Conservation (phyloP, 192 early-diverging fungal species). For the Radiomyces spectabilis region DNA sequence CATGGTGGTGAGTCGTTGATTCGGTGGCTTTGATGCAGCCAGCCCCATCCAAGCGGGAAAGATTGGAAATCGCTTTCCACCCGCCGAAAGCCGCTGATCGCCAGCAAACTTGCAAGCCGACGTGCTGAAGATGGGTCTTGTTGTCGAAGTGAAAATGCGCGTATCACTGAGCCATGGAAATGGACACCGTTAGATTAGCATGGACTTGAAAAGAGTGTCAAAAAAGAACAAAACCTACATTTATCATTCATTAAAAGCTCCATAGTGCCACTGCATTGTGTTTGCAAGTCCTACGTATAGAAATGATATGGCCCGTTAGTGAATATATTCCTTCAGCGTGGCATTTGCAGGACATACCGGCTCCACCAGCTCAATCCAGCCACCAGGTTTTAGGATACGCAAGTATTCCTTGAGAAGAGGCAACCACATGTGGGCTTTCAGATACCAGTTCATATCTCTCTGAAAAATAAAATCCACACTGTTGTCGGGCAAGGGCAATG, state of each 20-base stretch:
- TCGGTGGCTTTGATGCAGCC: neutral
- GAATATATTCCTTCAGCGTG: neutral
- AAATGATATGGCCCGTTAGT: neutral
- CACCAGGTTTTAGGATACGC: constrained; percentile 41
- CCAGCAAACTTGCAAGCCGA: constrained; percentile 19
- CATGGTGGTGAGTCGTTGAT: neutral
- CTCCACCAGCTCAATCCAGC: constrained; percentile 36
- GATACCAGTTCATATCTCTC: constrained; percentile 5
- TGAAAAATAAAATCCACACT: constrained; percentile 16
- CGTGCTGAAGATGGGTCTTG: constrained; percentile 25
- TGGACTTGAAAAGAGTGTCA: neutral
- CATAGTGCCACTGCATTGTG: too few species aligned
- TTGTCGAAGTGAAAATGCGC: constrained; percentile 6
- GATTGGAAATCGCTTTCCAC: constrained; percentile 17
- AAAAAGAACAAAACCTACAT: too few species aligned
- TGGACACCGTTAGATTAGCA: too few species aligned
- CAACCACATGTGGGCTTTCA: constrained; percentile 7
- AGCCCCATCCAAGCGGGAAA: constrained; percentile 23
- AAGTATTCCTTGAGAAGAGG: constrained; percentile 18
- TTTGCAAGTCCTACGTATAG: neutral
- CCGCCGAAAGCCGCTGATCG: constrained; percentile 16
- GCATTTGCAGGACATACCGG: constrained; percentile 9
- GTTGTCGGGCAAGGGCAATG: constrained; percentile 13
- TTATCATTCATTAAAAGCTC: too few species aligned
- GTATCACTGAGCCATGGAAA: constrained; percentile 12